phyloP scores from a whole-genome alignment of 495 filamentous ascomycete genomes.

The Penicillium longicatenatum region DNA sequence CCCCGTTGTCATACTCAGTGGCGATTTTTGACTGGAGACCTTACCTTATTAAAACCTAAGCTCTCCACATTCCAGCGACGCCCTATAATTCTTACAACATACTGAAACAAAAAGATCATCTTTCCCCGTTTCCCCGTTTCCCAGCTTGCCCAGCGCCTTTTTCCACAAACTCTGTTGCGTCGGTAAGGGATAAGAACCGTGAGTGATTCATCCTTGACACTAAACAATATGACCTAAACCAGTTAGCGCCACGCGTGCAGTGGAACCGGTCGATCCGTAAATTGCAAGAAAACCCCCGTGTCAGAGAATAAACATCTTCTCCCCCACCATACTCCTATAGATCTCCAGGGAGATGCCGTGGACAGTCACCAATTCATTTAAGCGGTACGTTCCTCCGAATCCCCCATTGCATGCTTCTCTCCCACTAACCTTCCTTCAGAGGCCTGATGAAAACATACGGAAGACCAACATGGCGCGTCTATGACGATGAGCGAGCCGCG shows the following conservation, averaged over 20 bases:
- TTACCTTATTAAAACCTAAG: neutral
- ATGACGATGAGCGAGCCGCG: slow-evolving; percentile 48
- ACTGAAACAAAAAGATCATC: neutral
- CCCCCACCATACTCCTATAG: slow-evolving; percentile 17
- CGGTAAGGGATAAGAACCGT: slow-evolving; percentile 24
- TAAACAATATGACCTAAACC: slow-evolving; percentile 38
- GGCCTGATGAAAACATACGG: slow-evolving; percentile 58
- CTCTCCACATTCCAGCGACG: neutral
- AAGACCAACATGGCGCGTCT: slow-evolving; percentile 51
- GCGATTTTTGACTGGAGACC: neutral
- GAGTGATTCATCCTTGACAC: neutral
- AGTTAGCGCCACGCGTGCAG: slow-evolving; percentile 37
- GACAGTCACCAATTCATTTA: slow-evolving; percentile 60
- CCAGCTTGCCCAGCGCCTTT: neutral
- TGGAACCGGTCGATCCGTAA: slow-evolving; percentile 32
- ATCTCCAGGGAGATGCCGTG: slow-evolving; percentile 51
- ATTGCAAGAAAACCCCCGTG: slow-evolving; percentile 24
- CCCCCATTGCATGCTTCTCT: neutral
- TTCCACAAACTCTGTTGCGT: too few species aligned
- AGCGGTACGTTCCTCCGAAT: slow-evolving; percentile 40
- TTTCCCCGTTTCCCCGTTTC: neutral
- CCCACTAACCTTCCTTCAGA: slow-evolving; percentile 25
- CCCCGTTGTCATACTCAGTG: neutral
- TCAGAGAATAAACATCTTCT: slow-evolving; percentile 19
- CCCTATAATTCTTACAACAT: neutral